Percentiles rank a stretch among this genome's conserved stretches.
Conservation (phyloP, 2,329 filamentous ascomycete species). For the Botrytis squamosa region DNA sequence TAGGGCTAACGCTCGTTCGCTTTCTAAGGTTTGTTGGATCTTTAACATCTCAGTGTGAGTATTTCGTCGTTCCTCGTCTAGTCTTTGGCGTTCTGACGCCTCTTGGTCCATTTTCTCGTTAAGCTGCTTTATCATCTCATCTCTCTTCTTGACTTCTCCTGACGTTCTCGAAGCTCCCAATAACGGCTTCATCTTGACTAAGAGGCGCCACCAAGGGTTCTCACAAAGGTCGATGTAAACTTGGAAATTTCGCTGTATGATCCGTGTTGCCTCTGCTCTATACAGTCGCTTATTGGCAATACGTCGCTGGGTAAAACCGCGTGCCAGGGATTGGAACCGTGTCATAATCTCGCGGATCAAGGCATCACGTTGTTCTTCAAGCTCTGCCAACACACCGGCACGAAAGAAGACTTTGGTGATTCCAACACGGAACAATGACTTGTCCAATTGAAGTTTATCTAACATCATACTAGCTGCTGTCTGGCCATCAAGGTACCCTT, state of each 20-base stretch:
- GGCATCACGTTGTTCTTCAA: constrained; percentile 92
- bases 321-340: constrained; percentile 85
- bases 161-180: constrained; percentile 89
- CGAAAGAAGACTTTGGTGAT: constrained; percentile 98
- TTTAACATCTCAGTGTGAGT: constrained; percentile 83
- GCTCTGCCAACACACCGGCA: constrained; percentile 88
- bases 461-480: constrained; percentile 82
- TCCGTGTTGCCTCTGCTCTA: constrained; percentile 87
- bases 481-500: constrained; percentile 88
- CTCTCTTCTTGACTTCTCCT: constrained; percentile 89
- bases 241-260: constrained; percentile 92
- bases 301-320: constrained; percentile 85
- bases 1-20: constrained; percentile 88
- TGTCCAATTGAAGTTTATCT: constrained; percentile 82
- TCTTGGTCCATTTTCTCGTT: constrained; percentile 82
- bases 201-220: constrained; percentile 96
- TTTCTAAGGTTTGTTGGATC: constrained; percentile 92
- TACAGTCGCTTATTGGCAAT: constrained; percentile 92
- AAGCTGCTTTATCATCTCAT: constrained; percentile 87
- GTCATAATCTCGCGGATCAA: constrained; percentile 93
- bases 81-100: constrained; percentile 66
- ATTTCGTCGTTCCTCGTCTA: constrained; percentile 89
- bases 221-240: constrained; percentile 86
- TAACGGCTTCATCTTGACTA: constrained; percentile 92
- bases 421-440: constrained; percentile 84